Percentiles rank a stretch among this genome's conserved stretches.
Evolutionary conservation across 192 early-diverging fungal genomes (phyloP).

Genomic region (Umbelopsis ramanniana): DNA sequence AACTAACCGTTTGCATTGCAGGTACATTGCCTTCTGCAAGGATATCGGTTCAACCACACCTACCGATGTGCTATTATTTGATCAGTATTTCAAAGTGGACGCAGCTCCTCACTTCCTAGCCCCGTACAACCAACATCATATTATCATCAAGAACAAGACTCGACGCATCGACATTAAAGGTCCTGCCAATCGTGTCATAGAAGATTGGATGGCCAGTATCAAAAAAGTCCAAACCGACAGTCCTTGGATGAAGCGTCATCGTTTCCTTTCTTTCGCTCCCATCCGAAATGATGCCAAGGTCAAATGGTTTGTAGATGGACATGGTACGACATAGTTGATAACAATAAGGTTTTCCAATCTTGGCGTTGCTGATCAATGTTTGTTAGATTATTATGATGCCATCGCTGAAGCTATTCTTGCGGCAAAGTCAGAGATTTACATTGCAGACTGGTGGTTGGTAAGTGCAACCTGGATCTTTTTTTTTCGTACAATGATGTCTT

Average conservation of each 20-base stretch:
- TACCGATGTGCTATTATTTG: conserved; percentile 57
- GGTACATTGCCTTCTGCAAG: conserved; percentile 57
- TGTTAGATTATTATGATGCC: conserved; percentile 72
- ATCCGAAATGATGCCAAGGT: conserved; percentile 66
- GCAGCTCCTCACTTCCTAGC: conserved; percentile 27
- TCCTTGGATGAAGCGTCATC: conserved; percentile 67
- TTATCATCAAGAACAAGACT: conserved; percentile 61
- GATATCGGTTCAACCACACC: conserved; percentile 45
- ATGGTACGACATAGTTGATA: conserved; percentile 53
- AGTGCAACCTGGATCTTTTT: background rate
- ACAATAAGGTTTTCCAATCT: background rate
- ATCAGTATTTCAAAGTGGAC: conserved; percentile 42
- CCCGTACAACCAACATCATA: conserved; percentile 52
- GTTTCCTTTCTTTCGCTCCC: conserved; percentile 80
- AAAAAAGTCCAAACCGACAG: conserved; percentile 57
- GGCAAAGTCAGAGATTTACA: conserved; percentile 75
- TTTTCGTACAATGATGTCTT: background rate
- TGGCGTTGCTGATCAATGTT: background rate
- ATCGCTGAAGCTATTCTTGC: conserved; percentile 75
- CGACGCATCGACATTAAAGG: conserved; percentile 73
- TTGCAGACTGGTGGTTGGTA: conserved; percentile 88
- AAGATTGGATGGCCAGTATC: conserved; percentile 72
- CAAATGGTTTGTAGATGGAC: conserved; percentile 83
- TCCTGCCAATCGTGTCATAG: conserved; percentile 62
- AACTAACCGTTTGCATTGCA: background rate